Evolutionary conservation across 2,329 filamentous ascomycete species (phyloP).

Genomic region (Colletotrichum shisoi): DNA sequence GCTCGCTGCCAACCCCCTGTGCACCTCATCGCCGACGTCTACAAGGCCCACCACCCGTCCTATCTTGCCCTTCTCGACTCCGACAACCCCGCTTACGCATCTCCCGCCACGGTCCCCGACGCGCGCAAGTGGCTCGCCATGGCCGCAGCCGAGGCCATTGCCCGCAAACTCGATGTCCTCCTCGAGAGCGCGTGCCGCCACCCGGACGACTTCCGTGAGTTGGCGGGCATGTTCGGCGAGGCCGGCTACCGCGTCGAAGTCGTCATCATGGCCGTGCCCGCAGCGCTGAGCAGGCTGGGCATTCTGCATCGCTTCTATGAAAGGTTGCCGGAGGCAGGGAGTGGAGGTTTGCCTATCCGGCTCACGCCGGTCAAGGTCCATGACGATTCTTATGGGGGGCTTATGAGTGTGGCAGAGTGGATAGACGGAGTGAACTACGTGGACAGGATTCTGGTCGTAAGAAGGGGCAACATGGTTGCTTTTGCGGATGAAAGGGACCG

Average conservation of each 20-base stretch:
- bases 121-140: slow-evolving; percentile 56
- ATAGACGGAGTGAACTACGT: slow-evolving; percentile 47
- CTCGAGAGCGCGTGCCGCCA: slow-evolving; percentile 57
- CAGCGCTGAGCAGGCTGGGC: slow-evolving; percentile 53
- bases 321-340: slow-evolving; percentile 48
- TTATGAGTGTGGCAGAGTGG: slow-evolving; percentile 50
- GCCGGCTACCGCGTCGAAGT: slow-evolving; percentile 52
- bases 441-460: slow-evolving; percentile 52
- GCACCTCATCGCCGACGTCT: slow-evolving; percentile 59
- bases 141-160: slow-evolving; percentile 49
- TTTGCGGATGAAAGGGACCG: slow-evolving; percentile 39
- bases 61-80: slow-evolving; percentile 48
- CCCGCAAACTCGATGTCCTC: slow-evolving; percentile 49
- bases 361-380: slow-evolving; percentile 57
- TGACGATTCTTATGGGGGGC: slow-evolving; percentile 55
- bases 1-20: slow-evolving; percentile 40
- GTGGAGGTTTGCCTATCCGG: slow-evolving; percentile 49
- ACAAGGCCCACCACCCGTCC: slow-evolving; percentile 58
- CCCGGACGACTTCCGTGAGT: slow-evolving; percentile 51
- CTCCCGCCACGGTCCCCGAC: slow-evolving; percentile 51
- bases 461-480: slow-evolving; percentile 51
- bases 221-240: slow-evolving; percentile 49
- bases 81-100: slow-evolving; percentile 48
- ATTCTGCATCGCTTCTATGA: slow-evolving; percentile 53
- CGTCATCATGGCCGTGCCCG: slow-evolving; percentile 54